Evolutionary conservation across 345 rosid genomes (phyloP).

Genomic region (Ceriops zippeliana): DNA sequence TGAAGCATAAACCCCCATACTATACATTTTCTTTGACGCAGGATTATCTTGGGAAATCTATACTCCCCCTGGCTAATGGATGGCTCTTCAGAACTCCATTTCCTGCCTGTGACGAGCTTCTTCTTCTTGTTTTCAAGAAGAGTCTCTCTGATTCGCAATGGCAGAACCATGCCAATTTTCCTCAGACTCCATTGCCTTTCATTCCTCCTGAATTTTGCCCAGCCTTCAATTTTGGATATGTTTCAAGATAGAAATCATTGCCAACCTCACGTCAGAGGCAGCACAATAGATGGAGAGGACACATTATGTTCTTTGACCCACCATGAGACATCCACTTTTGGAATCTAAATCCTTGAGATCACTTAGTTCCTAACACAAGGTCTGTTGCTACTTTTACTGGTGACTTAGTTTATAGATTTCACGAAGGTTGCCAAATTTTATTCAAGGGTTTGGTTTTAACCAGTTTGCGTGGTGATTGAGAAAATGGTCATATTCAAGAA

Average conservation of each 20-base stretch:
- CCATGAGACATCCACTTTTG: conserved; percentile 75
- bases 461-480: conserved; percentile 25
- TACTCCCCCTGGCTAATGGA: conserved; percentile 49
- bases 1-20: conserved; percentile 51
- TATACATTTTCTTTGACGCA: conserved; percentile 86
- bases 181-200: conserved; percentile 53
- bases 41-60: conserved; percentile 59
- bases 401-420: conserved; percentile 63
- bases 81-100: conserved; percentile 49
- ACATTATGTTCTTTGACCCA: conserved; percentile 56
- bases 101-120: conserved; percentile 51
- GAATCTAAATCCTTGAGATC: conserved; percentile 86
- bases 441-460: conserved; percentile 34
- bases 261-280: conserved; percentile 68
- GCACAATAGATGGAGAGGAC: conserved; percentile 65
- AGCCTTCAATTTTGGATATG: conserved; percentile 54
- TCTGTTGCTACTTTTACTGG: conserved; percentile 78
- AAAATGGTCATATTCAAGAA: conserved; percentile 31
- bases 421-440: conserved; percentile 41
- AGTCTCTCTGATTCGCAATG: conserved; percentile 49
- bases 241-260: conserved; percentile 58
- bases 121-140: conserved; percentile 55
- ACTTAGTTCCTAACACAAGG: conserved; percentile 74
- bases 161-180: conserved; percentile 49
- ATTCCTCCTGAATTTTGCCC: conserved; percentile 62